A percentile compares a stretch with the other conserved stretches of the same genome.
phyloP scores from a whole-genome alignment of 2,329 filamentous ascomycete genomes.

The Aspergillus hortae region DNA sequence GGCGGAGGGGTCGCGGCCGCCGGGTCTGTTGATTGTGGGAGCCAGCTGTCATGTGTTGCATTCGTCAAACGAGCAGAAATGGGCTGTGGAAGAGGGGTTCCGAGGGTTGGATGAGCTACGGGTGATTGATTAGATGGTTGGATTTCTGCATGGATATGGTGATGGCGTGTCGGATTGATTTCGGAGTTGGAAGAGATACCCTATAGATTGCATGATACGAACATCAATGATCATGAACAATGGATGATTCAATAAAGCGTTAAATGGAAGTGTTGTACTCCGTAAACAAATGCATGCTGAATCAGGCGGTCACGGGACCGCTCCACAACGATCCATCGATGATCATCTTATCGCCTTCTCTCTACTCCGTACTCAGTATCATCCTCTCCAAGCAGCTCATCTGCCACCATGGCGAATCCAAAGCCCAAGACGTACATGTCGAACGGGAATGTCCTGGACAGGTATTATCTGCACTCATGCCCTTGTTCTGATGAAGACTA shows the following conservation, averaged over 20 bases:
- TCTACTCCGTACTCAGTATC: background rate
- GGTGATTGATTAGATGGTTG: background rate
- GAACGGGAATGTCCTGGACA: conserved; percentile 36
- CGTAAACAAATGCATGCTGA: background rate
- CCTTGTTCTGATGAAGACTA: background rate
- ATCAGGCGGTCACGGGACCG: conserved; percentile 11
- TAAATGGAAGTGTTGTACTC: background rate
- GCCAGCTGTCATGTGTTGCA: conserved; percentile 76
- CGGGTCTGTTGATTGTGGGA: conserved; percentile 83
- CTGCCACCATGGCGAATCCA: conserved; percentile 28
- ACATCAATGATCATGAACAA: background rate
- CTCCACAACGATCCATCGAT: conserved; percentile 1
- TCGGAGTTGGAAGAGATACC: conserved; percentile 12
- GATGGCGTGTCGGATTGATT: background rate
- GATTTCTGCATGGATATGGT: background rate
- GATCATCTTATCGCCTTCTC: background rate
- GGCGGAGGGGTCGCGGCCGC: conserved; percentile 81
- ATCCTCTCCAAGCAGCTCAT: background rate
- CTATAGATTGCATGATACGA: background rate
- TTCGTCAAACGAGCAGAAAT: conserved; percentile 58
- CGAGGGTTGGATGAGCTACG: conserved; percentile 61
- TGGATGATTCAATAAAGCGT: background rate
- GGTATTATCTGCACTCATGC: conserved; percentile 18
- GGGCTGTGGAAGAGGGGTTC: conserved; percentile 87
- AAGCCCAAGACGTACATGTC: conserved; percentile 36